Base-by-base conservation (phyloP, 345 rosid genomes). In the Eucalyptus pumila region DNA sequence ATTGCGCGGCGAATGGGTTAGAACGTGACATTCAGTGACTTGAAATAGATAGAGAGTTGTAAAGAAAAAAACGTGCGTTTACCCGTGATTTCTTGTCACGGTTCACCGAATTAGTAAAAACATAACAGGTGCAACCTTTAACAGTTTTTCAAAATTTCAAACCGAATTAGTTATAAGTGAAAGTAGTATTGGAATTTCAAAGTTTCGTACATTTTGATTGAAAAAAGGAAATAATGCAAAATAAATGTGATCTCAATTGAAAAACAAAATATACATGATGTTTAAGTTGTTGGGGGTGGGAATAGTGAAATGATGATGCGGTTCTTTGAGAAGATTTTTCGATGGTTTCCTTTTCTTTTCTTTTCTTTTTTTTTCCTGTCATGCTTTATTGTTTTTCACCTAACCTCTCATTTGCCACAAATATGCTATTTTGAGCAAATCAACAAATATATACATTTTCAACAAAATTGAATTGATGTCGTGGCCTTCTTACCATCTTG, bases 401-500 rank as follows among this genome's bases (percentile, higher is more conserved):
- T 27, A 30, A 12, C 34, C 69, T 30, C 16, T 62, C 16, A 62
- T 62, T 12, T 62, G 69, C 16, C 15, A 62, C 34, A 12, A 62
- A 12, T 27, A 30, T 62, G 32, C 34, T 62, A 30, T 62, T 27
- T 62, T 26, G 15, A 58, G 67, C 67, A 26, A 6, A 58, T 30
- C 69, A 27, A 62, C n/a, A 62, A 27, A 16, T 27, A 30, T 62
- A 62, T 1, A 30, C 32, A 30, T 62, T 62, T 62, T 62, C 34
- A 62, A 62, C 17, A 62, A 62, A 62, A 62, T 62, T 0, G n/a
- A 62, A 62, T 62, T 13, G 17, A 30, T 24, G 62, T 0, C 4
- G 2, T 56, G 1, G 0, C 6, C 10, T 56, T 56, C 30, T 56
- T 10, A 10, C 6, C 6, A 24, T 9, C 0, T 0, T 56, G 14